Conservation (phyloP, 148 eudicot species). For the Amaranthus palmeri region DNA sequence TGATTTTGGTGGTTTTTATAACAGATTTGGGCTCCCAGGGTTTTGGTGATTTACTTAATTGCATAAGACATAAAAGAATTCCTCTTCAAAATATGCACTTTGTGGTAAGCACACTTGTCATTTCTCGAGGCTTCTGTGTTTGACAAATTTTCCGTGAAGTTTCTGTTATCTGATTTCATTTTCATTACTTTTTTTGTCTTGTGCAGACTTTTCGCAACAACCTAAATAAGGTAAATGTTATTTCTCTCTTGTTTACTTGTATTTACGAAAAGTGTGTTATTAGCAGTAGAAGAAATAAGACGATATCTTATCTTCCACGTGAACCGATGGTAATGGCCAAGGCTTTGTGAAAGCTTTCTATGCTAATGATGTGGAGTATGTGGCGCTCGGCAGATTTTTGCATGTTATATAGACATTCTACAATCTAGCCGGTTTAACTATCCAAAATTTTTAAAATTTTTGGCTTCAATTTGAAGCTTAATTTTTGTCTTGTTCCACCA, state of each 20-base stretch:
- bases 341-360: constrained; percentile 9
- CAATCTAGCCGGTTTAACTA: not conserved
- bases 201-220: constrained; percentile 96
- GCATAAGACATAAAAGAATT: constrained; percentile 67
- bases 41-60: constrained; percentile 85
- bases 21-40: constrained; percentile 95
- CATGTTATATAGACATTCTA: not conserved
- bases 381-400: not conserved
- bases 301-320: not conserved
- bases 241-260: not conserved
- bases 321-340: not conserved
- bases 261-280: not conserved
- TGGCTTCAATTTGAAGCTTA: constrained; percentile 1
- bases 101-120: constrained; percentile 56
- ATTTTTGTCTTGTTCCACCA: constrained; percentile 1
- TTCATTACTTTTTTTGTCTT: constrained; percentile 5
- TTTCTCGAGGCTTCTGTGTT: constrained; percentile 1
- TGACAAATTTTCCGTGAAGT: constrained; percentile 2
- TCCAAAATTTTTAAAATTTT: not conserved
- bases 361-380: constrained; percentile 6
- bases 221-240: constrained; percentile 79
- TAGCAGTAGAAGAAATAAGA: not conserved
- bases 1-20: constrained; percentile 9
- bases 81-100: constrained; percentile 93
- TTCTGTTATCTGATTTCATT: constrained; percentile 12